Evolutionary conservation across 352 stramenopile species (phyloP), one percentile per base, ranked within the genome.

Genomic region (Phytophthora citricola): DNA sequence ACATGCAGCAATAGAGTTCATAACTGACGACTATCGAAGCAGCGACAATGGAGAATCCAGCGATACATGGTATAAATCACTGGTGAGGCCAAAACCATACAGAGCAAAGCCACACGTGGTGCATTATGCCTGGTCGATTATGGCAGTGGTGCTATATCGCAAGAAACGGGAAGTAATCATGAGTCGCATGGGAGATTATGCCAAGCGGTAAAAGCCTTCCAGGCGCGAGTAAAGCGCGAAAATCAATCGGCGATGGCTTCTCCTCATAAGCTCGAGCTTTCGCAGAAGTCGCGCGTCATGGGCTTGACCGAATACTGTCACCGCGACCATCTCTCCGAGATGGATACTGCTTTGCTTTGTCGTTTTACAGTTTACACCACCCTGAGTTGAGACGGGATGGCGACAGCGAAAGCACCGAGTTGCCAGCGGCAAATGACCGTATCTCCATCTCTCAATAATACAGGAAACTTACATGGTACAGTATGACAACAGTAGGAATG

Each of bases 1-100:
- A 62, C 41, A 53, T 52, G 53, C 20, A 27, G 17, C 17, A 20
- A 20, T 20, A 20, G 17, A 20, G 17, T 20, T 20, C 17, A 20
- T 20, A 20, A 20, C 10, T 29, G 24, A 27, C 55, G 55, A 63
- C 55, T 63, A 63, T 26, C 44, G 55, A 63, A 55, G 55, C 24
- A 48, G 32, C 29, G 52, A 51, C 39, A 59, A 27, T 39, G 38
- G 48, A 63, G 48, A 63, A 63, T 63, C 55, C 55, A 63, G 55
- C 44, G 55, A 55, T 63, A 54, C 17, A 20, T 20, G 17, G 17
- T 20, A 20, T 45, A 53, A 27, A 41, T 17, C 36, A 41, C 36
- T 17, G 34, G 17, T 20, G 17, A 20, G 17, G 1, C 17, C 17
- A 20, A 20, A 20, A 20, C 17, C 17, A 20, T 20, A 20, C 17